Percentiles rank a stretch among this genome's conserved stretches.
Evolutionary conservation across 768 basidiomycete species (phyloP).

Genomic region (Lactarius psammicola): DNA sequence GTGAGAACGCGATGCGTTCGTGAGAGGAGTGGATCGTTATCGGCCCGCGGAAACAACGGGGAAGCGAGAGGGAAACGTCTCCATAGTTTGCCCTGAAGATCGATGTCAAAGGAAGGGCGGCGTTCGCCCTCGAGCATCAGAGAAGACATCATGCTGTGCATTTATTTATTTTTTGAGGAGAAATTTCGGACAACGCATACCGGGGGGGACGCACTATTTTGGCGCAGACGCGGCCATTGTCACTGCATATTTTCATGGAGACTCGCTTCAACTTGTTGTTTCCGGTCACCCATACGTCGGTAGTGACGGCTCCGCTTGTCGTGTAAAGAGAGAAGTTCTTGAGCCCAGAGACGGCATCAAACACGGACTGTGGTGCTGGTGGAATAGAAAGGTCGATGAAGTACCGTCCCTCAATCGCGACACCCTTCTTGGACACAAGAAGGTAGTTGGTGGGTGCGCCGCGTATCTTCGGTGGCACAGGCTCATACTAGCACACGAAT

Average conservation of each 20-base stretch:
- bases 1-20: constrained; percentile 6
- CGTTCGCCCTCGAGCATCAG: neutral
- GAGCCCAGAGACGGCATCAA: neutral
- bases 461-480: neutral
- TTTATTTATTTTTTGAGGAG: neutral
- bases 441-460: constrained; percentile 2
- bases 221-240: neutral
- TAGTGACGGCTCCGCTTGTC: constrained; percentile 4
- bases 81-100: neutral
- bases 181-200: too few relatives aligned
- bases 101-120: constrained; percentile 8
- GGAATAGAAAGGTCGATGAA: constrained; percentile 12
- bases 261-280: neutral
- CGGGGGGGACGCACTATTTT: constrained; percentile 6
- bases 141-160: neutral
- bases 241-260: neutral
- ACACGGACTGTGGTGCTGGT: neutral
- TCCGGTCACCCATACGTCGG: constrained; percentile 9
- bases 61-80: constrained; percentile 7
- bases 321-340: constrained; percentile 14
- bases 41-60: constrained; percentile 8
- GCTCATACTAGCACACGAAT: neutral
- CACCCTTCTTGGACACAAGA: neutral
- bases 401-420: neutral
- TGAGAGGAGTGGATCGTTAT: constrained; percentile 7